Conservation (phyloP, 164 flowering plant genomes). For the Stephania cephalantha region DNA sequence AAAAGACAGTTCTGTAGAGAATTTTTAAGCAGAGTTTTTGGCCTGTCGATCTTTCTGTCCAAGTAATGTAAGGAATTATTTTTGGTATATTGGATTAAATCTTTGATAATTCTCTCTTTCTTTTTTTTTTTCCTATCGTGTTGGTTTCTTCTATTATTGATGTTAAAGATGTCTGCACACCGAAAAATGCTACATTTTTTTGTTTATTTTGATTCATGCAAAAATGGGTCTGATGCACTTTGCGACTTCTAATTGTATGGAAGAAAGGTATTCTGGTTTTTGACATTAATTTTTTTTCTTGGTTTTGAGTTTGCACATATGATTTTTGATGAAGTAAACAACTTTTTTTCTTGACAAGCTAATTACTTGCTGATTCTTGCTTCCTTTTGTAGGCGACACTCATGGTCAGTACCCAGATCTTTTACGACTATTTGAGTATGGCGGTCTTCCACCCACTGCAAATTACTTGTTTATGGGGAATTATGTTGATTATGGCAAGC, state of each 20-base stretch:
- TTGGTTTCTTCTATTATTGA: not conserved
- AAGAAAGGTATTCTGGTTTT: not conserved
- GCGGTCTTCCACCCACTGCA: constrained; percentile 48
- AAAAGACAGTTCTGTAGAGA: no score
- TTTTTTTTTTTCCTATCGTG: no score
- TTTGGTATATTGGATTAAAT: no score
- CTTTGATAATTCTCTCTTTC: no score
- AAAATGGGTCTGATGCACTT: not conserved
- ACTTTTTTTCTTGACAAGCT: not conserved
- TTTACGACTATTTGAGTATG: constrained; percentile 50
- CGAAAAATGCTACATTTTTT: not conserved
- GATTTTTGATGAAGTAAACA: not conserved
- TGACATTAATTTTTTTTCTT: not conserved
- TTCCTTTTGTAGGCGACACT: no score
- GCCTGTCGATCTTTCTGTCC: no score
- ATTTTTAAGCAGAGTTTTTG: no score
- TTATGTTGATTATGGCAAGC: constrained; percentile 68
- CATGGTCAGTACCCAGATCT: constrained; percentile 61
- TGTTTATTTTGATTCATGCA: not conserved
- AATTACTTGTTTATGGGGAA: constrained; percentile 57
- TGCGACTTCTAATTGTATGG: not conserved
- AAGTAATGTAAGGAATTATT: no score
- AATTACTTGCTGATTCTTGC: no score
- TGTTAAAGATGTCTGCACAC: not conserved
- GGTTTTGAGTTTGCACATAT: not conserved